Evolutionary conservation across 1,284 basidiomycete genomes (phyloP), one percentile per base, ranked within the genome.

Genomic region (Melampsora larici-populina): DNA sequence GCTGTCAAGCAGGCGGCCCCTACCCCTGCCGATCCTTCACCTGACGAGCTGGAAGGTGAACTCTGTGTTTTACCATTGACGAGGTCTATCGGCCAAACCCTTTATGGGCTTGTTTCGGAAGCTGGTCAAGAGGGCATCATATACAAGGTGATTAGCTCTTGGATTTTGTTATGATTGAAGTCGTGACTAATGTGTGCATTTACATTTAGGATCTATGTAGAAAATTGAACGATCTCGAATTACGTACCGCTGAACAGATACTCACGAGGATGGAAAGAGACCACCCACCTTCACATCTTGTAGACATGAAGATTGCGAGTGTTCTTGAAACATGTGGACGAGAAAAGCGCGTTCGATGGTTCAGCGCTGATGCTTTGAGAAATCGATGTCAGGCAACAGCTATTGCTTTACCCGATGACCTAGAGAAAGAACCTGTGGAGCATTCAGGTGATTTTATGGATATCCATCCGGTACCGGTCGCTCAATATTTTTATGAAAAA

Each of bases 311-410:
- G 40, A 87, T 91, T 70, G 86, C 87, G 21, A 88, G 88, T 66
- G 82, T 91, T 33, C 88, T 89, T 85, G 92, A 93, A 82, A 91
- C 88, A 0, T 86, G 87, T 80, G 92, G 92, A 5, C 88, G 92
- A 63, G 91, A 94, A 84, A 89, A 91, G 46, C 88, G 91, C 24
- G 89, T 91, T 83, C 87, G 91, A 79, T 92, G 91, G 83, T 92
- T 89, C 84, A 92, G 75, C 43, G 29, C 60, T 17, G 26, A 70
- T 36, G 62, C 66, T 17, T 31, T 78, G 9, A 70, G 68, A 49
- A n/a, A 46, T 6, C 68, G 64, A 60, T 78, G 75, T 43, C 29
- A 64, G 58, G 68, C 67, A 36, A 33, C 68, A 29, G 74, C 55
- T 8, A 76, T 76, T 31, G 33, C 33, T n/a, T 58, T 76, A 63